Conservation (phyloP, 192 early-diverging fungal genomes). For the Jimgerdemannia flammicorona region DNA sequence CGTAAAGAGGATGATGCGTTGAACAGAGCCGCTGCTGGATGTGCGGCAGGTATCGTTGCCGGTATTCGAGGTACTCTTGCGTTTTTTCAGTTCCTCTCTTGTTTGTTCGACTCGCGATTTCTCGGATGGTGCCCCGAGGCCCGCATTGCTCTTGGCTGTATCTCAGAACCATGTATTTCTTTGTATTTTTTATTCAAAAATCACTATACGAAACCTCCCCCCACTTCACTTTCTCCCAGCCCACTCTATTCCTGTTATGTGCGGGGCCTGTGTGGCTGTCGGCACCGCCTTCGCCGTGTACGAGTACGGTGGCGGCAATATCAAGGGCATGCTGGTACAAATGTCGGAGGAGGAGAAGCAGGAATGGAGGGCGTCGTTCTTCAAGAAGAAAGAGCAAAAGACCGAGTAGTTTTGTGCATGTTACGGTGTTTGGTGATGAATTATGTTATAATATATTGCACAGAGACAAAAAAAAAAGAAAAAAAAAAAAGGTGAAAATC, state of each 20-base stretch:
- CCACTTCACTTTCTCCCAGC: constrained; percentile 14
- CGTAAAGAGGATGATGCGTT: constrained; percentile 67
- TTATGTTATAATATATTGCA: too few relatives aligned
- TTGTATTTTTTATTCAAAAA: too few relatives aligned
- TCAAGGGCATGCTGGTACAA: constrained; percentile 45
- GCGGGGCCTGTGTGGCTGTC: constrained; percentile 59
- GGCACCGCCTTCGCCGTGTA: constrained; percentile 63
- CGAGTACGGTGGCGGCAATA: constrained; percentile 55
- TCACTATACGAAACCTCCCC: too few relatives aligned
- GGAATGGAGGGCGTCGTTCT: constrained; percentile 39
- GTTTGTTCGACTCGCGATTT: too few relatives aligned
- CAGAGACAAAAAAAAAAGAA: too few relatives aligned
- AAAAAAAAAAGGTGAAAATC: too few relatives aligned
- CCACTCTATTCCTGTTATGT: constrained; percentile 58
- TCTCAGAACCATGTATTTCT: background rate
- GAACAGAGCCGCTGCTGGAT: constrained; percentile 69
- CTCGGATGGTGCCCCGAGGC: background rate
- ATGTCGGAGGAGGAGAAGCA: constrained; percentile 37
- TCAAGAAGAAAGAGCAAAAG: constrained; percentile 33
- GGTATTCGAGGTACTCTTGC: constrained; percentile 42
- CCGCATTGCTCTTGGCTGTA: constrained; percentile 1
- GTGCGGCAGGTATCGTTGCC: constrained; percentile 67
- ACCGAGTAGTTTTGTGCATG: background rate
- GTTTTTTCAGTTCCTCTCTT: too few relatives aligned
- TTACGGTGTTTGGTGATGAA: too few relatives aligned